phyloP scores from a whole-genome alignment of 768 basidiomycete genomes.

The Boletellus emodensis region DNA sequence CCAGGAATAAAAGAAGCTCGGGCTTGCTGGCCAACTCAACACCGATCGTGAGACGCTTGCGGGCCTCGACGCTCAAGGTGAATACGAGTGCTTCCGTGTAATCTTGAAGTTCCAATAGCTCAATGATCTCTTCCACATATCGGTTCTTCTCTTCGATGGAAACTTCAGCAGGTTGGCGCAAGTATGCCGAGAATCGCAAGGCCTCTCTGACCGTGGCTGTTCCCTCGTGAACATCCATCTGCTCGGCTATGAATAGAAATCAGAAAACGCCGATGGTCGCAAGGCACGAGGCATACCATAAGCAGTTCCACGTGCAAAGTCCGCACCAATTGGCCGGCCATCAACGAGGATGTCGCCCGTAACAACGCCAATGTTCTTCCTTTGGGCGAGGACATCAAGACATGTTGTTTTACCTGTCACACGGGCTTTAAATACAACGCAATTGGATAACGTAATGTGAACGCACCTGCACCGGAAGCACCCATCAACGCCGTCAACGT shows the following conservation, averaged over 20 bases:
- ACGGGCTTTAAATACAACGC: neutral
- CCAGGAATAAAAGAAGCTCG: constrained; percentile 24
- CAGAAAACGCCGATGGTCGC: constrained; percentile 19
- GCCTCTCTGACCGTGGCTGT: constrained; percentile 83
- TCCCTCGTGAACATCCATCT: constrained; percentile 83
- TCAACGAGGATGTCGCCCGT: constrained; percentile 63
- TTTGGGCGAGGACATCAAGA: constrained; percentile 68
- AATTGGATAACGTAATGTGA: constrained; percentile 9
- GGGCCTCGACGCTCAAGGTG: constrained; percentile 61
- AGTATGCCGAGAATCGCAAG: constrained; percentile 78
- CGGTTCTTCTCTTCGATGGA: constrained; percentile 69
- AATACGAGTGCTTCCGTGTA: constrained; percentile 79
- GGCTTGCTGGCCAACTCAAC: constrained; percentile 84
- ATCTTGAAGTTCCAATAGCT: constrained; percentile 80
- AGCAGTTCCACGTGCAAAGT: constrained; percentile 67
- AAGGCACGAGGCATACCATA: constrained; percentile 49
- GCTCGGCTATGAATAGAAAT: constrained; percentile 51
- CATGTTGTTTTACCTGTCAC: constrained; percentile 68
- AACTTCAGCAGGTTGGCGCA: constrained; percentile 70
- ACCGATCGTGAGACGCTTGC: constrained; percentile 87
- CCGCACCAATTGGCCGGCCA: constrained; percentile 54
- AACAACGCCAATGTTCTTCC: constrained; percentile 68
- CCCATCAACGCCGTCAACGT: constrained; percentile 91
- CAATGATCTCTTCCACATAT: constrained; percentile 81
- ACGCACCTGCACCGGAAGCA: constrained; percentile 67